Evolutionary conservation across 2,329 filamentous ascomycete genomes (phyloP).

Genomic region (Stemphylium vesicarium): DNA sequence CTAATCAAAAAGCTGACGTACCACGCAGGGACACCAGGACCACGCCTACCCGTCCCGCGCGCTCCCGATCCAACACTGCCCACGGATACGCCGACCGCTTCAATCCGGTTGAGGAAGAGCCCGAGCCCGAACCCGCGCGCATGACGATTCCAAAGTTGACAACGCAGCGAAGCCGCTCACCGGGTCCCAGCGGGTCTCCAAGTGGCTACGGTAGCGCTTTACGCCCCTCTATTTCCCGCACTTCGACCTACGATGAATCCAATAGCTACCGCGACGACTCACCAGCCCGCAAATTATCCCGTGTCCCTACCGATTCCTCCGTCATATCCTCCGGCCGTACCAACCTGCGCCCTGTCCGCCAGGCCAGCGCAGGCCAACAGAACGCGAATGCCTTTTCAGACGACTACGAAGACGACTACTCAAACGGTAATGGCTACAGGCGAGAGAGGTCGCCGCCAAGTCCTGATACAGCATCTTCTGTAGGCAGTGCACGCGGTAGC

Average conservation of each 20-base stretch:
- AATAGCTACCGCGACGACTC: constrained; percentile 61
- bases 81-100: constrained; percentile 68
- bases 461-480: constrained; percentile 54
- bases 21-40: constrained; percentile 33
- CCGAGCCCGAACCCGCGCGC: constrained; percentile 58
- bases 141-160: constrained; percentile 51
- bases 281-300: constrained; percentile 57
- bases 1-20: constrained; percentile 23
- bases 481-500: constrained; percentile 52
- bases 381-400: constrained; percentile 46
- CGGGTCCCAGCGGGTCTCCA: constrained; percentile 42
- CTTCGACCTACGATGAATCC: constrained; percentile 65
- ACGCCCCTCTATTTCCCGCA: constrained; percentile 58
- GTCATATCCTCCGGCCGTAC: constrained; percentile 56
- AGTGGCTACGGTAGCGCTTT: constrained; percentile 36
- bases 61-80: constrained; percentile 68
- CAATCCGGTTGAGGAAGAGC: constrained; percentile 64
- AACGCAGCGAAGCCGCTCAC: constrained; percentile 51
- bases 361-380: constrained; percentile 37
- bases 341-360: constrained; percentile 53
- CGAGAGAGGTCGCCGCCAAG: constrained; percentile 59
- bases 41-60: constrained; percentile 49
- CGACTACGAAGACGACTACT: constrained; percentile 46
- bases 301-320: constrained; percentile 62
- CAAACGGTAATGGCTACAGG: constrained; percentile 36